A percentile compares a stretch with the other conserved stretches of the same genome.
Conservation (phyloP, 202 grass and related monocot species). For the Setaria italica region DNA sequence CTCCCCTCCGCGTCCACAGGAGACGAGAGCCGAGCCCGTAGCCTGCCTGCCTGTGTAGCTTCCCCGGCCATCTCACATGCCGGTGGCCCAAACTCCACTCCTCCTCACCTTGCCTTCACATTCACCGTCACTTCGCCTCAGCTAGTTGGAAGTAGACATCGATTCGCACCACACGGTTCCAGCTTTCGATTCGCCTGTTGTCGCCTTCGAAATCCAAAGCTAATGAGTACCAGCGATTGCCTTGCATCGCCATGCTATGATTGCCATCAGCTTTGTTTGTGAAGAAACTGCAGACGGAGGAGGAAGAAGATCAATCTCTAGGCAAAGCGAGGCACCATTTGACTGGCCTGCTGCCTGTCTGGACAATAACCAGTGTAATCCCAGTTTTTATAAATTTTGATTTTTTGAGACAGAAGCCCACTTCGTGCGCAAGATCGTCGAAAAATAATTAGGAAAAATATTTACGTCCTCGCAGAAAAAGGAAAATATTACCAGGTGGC, state of each 20-base stretch:
- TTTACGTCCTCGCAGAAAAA: background rate
- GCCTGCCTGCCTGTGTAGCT: background rate
- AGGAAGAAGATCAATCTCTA: background rate
- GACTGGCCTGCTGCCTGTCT: background rate
- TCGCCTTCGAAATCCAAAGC: background rate
- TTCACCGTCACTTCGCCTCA: background rate
- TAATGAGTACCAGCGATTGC: background rate
- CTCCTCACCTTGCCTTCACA: background rate
- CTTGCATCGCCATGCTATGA: background rate
- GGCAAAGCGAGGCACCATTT: background rate
- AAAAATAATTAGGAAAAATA: background rate
- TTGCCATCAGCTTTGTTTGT: background rate
- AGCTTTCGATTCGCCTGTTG: background rate
- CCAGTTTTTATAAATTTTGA: no score
- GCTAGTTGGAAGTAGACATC: background rate
- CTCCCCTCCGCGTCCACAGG: background rate
- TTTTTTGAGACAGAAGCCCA: background rate
- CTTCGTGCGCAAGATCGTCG: background rate
- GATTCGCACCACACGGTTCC: background rate
- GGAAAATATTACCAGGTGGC: background rate
- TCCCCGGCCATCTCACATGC: background rate
- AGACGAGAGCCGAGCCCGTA: background rate
- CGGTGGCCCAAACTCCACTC: conserved; percentile 28
- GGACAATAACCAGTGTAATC: background rate
- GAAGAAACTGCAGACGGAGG: background rate